phyloP scores from a whole-genome alignment of 2,329 filamentous ascomycete genomes.

The Blumeria graminis region DNA sequence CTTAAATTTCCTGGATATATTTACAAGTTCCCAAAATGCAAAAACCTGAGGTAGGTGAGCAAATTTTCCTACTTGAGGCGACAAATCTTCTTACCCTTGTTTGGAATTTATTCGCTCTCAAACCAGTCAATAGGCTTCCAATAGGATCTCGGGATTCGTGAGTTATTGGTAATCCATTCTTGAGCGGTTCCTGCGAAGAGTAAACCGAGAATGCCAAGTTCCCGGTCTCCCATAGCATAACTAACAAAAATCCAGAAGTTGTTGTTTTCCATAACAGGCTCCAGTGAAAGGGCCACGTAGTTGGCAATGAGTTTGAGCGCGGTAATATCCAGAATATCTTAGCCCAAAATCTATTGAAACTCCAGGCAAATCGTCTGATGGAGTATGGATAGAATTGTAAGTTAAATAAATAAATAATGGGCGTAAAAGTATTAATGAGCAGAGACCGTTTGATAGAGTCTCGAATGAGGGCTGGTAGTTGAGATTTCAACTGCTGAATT shows the following conservation, averaged over 20 bases:
- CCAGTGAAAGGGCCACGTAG: conserved; percentile 30
- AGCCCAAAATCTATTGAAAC: conserved; percentile 42
- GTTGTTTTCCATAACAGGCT: conserved; percentile 31
- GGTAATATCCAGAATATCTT: conserved; percentile 55
- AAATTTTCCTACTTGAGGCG: background rate
- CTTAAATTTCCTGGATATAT: conserved; percentile 52
- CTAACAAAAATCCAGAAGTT: conserved; percentile 39
- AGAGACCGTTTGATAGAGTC: conserved; percentile 15
- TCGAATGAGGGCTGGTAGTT: conserved; percentile 15
- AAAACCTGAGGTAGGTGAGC: conserved; percentile 31
- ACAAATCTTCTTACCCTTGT: conserved; percentile 30
- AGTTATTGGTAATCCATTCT: conserved; percentile 64
- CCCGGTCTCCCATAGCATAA: conserved; percentile 50
- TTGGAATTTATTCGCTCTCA: conserved; percentile 61
- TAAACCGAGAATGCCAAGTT: conserved; percentile 63
- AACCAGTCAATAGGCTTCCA: conserved; percentile 60
- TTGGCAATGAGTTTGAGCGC: conserved; percentile 38
- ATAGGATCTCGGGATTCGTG: conserved; percentile 76
- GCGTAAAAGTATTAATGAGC: conserved; percentile 19
- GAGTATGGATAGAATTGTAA: conserved; percentile 36
- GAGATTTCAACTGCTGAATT: conserved; percentile 16
- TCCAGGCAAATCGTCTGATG: conserved; percentile 41
- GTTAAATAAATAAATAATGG: conserved; percentile 19
- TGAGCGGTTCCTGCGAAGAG: conserved; percentile 57
- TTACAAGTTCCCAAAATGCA: conserved; percentile 72